Evolutionary conservation across 805 yeast species (phyloP), one percentile per base, ranked within the genome.

Genomic region (Candida maesae): DNA sequence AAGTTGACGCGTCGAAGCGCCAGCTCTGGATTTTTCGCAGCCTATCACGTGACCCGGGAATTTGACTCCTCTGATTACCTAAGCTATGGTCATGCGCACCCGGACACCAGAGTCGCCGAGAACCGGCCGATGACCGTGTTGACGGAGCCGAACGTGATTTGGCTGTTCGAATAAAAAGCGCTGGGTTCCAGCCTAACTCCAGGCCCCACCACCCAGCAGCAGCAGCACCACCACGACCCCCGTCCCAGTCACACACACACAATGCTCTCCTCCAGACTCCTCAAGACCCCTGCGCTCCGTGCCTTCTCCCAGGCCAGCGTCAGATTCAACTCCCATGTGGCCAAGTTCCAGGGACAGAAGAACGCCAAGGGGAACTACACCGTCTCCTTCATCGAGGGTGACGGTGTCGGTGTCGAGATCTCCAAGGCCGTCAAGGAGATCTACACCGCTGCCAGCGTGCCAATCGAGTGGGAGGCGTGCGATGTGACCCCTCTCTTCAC

Each of bases 331-430:
- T 61, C 70, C 40, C 61, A 65, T 42, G 80, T 81, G 49, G 84
- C 86, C 55, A 81, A 79, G 63, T 81, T 74, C 69, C 72, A 79
- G 50, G 86, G 87, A 50, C 44, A 64, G 51, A 79, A 78, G 62
- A 76, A 76, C 47, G 70, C 82, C 46, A 78, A 84, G 48, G 98
- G 98, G 51, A 85, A 84, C 59, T 91, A 80, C 73, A 79, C 87
- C 41, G 99, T 93, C 50, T 91, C 99, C 33, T 75, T 93, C 72
- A 91, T 93, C 58, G 97, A 90, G 71, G 98, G 98, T 71, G 98
- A 91, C 64, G 99, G 99, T 76, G 89, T 91, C 55, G 99, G 99
- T 58, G 76, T 82, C 38, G 99, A 93, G 69, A 93, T 93, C 65
- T 84, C 98, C 52, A 79, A 85, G 59, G 86, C 98, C 38, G 97